Base-by-base conservation (phyloP, 2,329 filamentous ascomycete species). In the Beauveria caledonica region DNA sequence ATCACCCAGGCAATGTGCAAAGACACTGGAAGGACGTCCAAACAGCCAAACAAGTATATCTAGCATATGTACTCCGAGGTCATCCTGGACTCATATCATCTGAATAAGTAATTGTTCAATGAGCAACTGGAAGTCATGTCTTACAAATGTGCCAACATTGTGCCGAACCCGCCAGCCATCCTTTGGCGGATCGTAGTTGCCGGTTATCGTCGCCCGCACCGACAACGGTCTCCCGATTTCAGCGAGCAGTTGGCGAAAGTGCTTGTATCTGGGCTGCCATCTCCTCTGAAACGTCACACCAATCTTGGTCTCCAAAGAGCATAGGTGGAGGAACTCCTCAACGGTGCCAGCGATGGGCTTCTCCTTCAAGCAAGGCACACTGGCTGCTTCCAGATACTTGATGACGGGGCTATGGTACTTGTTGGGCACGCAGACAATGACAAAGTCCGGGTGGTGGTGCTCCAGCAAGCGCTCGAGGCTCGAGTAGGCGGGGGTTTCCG, bases 61-160 rank as follows among this genome's bases (percentile, higher is more conserved):
- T 8, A 58, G 45, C 45, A 58, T 58, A 15, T 58, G 55, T 9
- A 58, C 55, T n/a, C 55, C 55, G 4, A 58, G 33, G n/a, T 58
- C 55, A 19, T 58, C 55, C 55, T 58, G 42, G 2, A 40, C n/a
- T n/a, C 11, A 7, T 17, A 13, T 9, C 10, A 7, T 44, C 19
- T 27, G 51, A 9, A 27, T 25, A 7, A 45, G 53, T 46, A 36
- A 23, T n/a, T 23, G n/a, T 10, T 33, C 42, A 21, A 46, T 9
- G 25, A 45, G n/a, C 10, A 5, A 40, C 2, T 13, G 15, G 1
- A 48, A 48, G 17, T 2, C 10, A n/a, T 3, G 21, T 27, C 55
- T 39, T 58, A 58, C 55, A 58, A 58, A 58, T 27, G 55, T 58
- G 5, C 55, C 55, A 19, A 58, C 55, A 27, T 27, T 49, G 33